Conservation (phyloP, 2,329 filamentous ascomycete species). For the Blastomyces parvus region DNA sequence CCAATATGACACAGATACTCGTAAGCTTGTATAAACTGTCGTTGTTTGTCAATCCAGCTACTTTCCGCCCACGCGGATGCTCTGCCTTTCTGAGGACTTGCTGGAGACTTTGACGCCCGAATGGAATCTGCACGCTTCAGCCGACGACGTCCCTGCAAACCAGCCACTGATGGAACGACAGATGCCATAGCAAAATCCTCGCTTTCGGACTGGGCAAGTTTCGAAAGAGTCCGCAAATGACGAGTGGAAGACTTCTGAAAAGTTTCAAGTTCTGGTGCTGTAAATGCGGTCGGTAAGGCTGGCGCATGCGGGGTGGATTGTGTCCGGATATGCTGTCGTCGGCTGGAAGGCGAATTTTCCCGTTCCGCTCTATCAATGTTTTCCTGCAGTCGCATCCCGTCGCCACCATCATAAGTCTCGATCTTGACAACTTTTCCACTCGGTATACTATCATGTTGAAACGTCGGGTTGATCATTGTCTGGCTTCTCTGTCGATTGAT, state of each 20-base stretch:
- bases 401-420: conserved; percentile 8
- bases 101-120: conserved; percentile 41
- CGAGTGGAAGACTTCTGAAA: conserved; percentile 83
- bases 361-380: conserved; percentile 8
- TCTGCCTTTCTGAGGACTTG: conserved; percentile 40
- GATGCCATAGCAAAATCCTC: conserved; percentile 75
- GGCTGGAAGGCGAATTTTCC: conserved; percentile 17
- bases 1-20: conserved; percentile 98
- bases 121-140: conserved; percentile 60
- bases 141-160: conserved; percentile 71
- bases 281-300: conserved; percentile 20
- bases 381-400: conserved; percentile 24
- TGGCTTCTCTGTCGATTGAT: conserved; percentile 44
- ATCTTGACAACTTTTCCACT: background rate
- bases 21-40: conserved; percentile 92
- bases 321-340: conserved; percentile 23
- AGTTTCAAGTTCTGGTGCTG: conserved; percentile 63
- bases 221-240: conserved; percentile 78
- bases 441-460: conserved; percentile 22
- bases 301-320: conserved; percentile 26
- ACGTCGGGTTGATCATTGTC: conserved; percentile 50
- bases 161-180: conserved; percentile 74
- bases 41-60: conserved; percentile 98
- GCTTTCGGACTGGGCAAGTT: conserved; percentile 63
- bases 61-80: conserved; percentile 66